Base-by-base conservation (phyloP, 805 yeast species). In the Komagataella mondaviorum region DNA sequence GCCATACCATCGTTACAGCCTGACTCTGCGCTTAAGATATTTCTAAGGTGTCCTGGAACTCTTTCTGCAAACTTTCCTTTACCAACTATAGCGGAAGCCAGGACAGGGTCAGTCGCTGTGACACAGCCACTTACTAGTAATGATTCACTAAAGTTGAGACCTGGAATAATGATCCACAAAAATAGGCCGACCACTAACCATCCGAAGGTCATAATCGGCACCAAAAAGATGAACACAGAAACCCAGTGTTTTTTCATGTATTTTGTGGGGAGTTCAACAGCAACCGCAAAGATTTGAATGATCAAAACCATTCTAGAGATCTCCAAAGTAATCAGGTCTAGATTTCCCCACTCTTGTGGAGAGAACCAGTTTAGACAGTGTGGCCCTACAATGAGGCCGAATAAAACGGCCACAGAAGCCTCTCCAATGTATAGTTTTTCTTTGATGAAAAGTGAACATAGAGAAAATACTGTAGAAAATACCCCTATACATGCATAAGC, bases 1-100 rank as follows among this genome's bases (percentile, higher is more conserved):
- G 83, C 81, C 71, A 78, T 73, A 46, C 89, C 89, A 60, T 83
- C 90, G 59, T 83, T 84, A 57, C 88, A 82, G 3, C 85, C 89
- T 1, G 87, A 78, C 59, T 83, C 90, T 0, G 88, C 87, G 36
- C 81, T 71, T 48, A 83, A 67, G 51, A 83, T 66, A 55, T 81
- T 74, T 56, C 86, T 67, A 52, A 83, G 70, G 55, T 77, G 80
- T 10, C 81, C 81, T 2, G 83, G 80, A 39, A 83, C 85, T 55
- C 81, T 67, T 58, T 76, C 77, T 6, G 88, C 86, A 61, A 83
- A 83, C 56, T 77, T 77, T 51, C 88, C 88, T 55, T 80, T 80
- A 68, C 83, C 83, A 30, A 84, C 87, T 45, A 83, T 82, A 1
- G 87, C 85, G 46, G 84, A 84, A 3, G 85, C 81, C 59, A 83